Evolutionary conservation across 139 green algal genomes (phyloP), one percentile per base, ranked within the genome.

Genomic region (Volvox reticuliferus): DNA sequence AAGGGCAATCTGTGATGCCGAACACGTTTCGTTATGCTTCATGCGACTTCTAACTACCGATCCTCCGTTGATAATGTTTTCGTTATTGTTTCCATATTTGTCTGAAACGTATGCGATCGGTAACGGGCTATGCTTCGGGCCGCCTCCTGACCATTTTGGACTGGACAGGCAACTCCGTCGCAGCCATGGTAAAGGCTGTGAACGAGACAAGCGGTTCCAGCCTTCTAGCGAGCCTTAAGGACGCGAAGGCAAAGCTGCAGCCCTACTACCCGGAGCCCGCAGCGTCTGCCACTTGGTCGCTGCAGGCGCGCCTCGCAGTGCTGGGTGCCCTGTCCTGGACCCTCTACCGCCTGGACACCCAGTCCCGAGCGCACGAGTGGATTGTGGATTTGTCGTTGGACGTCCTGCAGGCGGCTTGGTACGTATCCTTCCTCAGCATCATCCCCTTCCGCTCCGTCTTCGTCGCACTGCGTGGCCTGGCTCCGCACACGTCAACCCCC

Each of bases 311-410:
- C 62, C 30, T 93, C 33, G 71, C 86, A 1, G 17, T 93, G 17
- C 37, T 79, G n/a, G 87, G 73, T 33, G 78, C 82, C 6, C 87
- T 89, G 36, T 88, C 63, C n/a, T 93, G 82, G 82, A 77, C 92
- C 24, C 65, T 92, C 20, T 92, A 93, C 79, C 87, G 88, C 16
- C 78, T 86, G 12, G 80, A 92, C 73, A 77, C 68, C 6, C 93
- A 95, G 82, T 86, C 91, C 0, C 91, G 91, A 69, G 92, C 84
- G 88, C 90, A 92, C 63, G 91, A 95, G 88, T 95, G 93, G 93
- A 93, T 95, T 79, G 93, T 95, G 63, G 93, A 95, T 89, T 78
- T 95, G 79, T 93, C 91, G 1, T 85, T 95, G 84, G 80, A 95
- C 71, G 93, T 95, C 16, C 71, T 95, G 30, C 93, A 94, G 91